Conservation (phyloP, 257 asterid genomes). For the Petrea volubilis region DNA sequence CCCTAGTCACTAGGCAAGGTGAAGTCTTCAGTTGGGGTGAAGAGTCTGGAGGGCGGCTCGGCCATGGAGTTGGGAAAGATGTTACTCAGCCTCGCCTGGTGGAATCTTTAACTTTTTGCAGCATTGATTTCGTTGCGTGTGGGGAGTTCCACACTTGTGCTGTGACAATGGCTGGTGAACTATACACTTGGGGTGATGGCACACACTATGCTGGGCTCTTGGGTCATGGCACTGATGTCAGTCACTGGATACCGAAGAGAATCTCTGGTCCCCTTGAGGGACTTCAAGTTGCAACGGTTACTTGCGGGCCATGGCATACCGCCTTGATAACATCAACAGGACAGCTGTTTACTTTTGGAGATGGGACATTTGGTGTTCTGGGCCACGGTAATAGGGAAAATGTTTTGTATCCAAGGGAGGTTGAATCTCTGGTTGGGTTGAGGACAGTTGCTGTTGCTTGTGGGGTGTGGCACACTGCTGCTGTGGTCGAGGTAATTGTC, state of each 20-base stretch:
- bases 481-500: conserved; percentile 84
- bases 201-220: conserved; percentile 85
- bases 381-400: conserved; percentile 86
- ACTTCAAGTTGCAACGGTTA: conserved; percentile 68
- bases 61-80: conserved; percentile 84
- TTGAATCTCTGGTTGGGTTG: conserved; percentile 76
- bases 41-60: conserved; percentile 97
- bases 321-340: conserved; percentile 77
- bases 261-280: conserved; percentile 89
- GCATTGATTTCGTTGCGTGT: conserved; percentile 79
- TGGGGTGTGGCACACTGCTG: conserved; percentile 99
- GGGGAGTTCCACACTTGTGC: conserved; percentile 95
- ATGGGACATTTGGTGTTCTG: conserved; percentile 88
- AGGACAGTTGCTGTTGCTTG: conserved; percentile 89
- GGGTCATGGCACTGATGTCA: conserved; percentile 75
- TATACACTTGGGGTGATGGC: conserved; percentile 99
- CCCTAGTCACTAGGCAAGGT: conserved; percentile 87
- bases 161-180: conserved; percentile 74
- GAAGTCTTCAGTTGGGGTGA: conserved; percentile 97
- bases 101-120: conserved; percentile 65
- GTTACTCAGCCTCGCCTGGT: conserved; percentile 65
- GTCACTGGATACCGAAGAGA: conserved; percentile 97
- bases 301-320: conserved; percentile 97
- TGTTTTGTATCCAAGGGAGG: conserved; percentile 68
- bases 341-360: conserved; percentile 87